phyloP scores from a whole-genome alignment of 208 protist species.

The Crithidia bombi region DNA sequence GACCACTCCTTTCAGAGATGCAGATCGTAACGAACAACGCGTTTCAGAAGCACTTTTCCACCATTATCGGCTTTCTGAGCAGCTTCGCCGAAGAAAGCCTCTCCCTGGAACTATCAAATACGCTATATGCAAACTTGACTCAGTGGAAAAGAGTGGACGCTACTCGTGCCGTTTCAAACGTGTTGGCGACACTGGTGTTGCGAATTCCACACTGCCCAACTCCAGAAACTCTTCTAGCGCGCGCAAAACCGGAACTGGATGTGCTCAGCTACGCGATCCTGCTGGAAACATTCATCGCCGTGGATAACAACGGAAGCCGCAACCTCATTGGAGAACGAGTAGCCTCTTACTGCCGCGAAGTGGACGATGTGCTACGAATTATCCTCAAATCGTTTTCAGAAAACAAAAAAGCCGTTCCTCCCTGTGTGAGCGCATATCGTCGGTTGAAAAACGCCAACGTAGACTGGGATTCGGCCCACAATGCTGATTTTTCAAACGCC shows the following conservation, averaged over 20 bases:
- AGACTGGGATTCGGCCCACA: conserved; percentile 12
- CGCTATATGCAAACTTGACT: conserved; percentile 17
- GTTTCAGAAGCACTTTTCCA: conserved; percentile 40
- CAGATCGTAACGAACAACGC: conserved; percentile 39
- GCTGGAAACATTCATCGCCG: conserved; percentile 16
- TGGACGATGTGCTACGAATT: not conserved
- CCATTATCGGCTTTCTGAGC: conserved; percentile 19
- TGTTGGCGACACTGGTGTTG: not conserved
- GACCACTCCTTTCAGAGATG: conserved; percentile 27
- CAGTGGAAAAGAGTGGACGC: conserved; percentile 29
- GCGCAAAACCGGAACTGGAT: conserved; percentile 20
- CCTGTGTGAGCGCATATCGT: conserved; percentile 27
- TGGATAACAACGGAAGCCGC: not conserved
- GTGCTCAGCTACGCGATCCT: conserved; percentile 17
- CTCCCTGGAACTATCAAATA: conserved; percentile 26
- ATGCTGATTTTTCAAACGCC: not conserved
- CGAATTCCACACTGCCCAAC: conserved; percentile 7
- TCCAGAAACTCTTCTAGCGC: conserved; percentile 7
- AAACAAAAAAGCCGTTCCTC: conserved; percentile 16
- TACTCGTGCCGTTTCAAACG: conserved; percentile 16
- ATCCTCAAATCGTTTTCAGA: not conserved
- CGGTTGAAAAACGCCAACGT: not conserved
- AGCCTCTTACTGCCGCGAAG: conserved; percentile 11
- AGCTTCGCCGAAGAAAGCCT: conserved; percentile 28
- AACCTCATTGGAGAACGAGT: not conserved